Evolutionary conservation across 1,139 yeast genomes (phyloP).

Genomic region (Zygosaccharomyces sapae): DNA sequence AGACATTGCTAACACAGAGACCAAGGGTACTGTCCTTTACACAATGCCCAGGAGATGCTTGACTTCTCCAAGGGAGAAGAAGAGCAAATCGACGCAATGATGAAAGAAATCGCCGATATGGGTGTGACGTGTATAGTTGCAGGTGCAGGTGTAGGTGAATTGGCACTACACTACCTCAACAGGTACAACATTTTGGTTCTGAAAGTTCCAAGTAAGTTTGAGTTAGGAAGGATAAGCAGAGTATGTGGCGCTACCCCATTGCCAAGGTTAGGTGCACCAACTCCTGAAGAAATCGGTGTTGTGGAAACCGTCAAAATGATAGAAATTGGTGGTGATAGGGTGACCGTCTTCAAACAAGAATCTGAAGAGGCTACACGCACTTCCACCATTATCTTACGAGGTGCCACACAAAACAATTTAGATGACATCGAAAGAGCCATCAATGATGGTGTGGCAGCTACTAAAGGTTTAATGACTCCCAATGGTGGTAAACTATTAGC

Average conservation of each 20-base stretch:
- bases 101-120: slow-evolving; percentile 75
- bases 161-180: slow-evolving; percentile 89
- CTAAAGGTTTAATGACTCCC: slow-evolving; percentile 82
- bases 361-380: slow-evolving; percentile 62
- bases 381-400: slow-evolving; percentile 87
- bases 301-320: slow-evolving; percentile 84
- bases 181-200: slow-evolving; percentile 79
- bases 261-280: slow-evolving; percentile 92
- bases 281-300: slow-evolving; percentile 88
- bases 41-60: slow-evolving; percentile 94
- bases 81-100: slow-evolving; percentile 80
- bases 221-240: slow-evolving; percentile 85
- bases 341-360: slow-evolving; percentile 86
- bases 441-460: slow-evolving; percentile 92
- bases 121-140: slow-evolving; percentile 89
- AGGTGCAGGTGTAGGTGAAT: slow-evolving; percentile 88
- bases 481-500: slow-evolving; percentile 66
- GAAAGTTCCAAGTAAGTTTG: slow-evolving; percentile 90
- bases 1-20: slow-evolving; percentile 91
- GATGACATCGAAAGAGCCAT: slow-evolving; percentile 96
- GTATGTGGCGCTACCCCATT: slow-evolving; percentile 98
- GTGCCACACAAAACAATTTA: slow-evolving; percentile 92
- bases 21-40: slow-evolving; percentile 95
- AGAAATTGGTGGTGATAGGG: slow-evolving; percentile 97
- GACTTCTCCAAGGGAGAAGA: slow-evolving; percentile 96